These are phyloP conservation scores for Tricholoma furcatifolium DNA, from an alignment of 768 basidiomycete genomes.

Conservation along the genomic window DNA sequence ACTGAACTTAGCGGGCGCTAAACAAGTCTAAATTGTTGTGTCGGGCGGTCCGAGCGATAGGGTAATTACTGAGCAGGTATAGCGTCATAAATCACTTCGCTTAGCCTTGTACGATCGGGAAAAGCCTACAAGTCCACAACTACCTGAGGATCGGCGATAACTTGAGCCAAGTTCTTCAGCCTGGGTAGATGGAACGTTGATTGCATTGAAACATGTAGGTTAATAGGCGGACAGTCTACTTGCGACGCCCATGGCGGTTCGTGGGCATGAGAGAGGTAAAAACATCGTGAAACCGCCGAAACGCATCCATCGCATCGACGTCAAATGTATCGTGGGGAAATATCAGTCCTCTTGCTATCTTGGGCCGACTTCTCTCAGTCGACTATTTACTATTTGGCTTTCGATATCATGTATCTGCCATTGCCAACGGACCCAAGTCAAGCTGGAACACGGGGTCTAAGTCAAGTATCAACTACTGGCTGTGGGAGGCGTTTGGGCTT, in stretches of 20 bases:
- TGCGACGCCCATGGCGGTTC: not conserved
- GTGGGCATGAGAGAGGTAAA: no score
- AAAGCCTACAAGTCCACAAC: no score
- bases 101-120: not conserved
- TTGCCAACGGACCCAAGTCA: conserved; percentile 6
- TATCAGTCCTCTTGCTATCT: conserved; percentile 5
- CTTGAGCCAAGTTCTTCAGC: not conserved
- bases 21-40: not conserved
- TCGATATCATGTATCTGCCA: conserved; percentile 12
- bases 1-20: not conserved
- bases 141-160: not conserved
- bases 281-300: not conserved
- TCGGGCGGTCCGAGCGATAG: not conserved
- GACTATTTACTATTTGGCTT: not conserved
- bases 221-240: not conserved
- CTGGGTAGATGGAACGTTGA: not conserved
- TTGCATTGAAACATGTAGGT: conserved; percentile 1
- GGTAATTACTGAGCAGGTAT: not conserved
- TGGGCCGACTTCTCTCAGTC: no score
- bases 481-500: conserved; percentile 3
- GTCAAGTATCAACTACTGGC: not conserved
- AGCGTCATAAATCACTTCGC: not conserved
- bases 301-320: not conserved
- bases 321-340: not conserved
- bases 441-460: conserved; percentile 12